Conservation (phyloP, 169 alveolate species). For the Eimeria praecox region DNA sequence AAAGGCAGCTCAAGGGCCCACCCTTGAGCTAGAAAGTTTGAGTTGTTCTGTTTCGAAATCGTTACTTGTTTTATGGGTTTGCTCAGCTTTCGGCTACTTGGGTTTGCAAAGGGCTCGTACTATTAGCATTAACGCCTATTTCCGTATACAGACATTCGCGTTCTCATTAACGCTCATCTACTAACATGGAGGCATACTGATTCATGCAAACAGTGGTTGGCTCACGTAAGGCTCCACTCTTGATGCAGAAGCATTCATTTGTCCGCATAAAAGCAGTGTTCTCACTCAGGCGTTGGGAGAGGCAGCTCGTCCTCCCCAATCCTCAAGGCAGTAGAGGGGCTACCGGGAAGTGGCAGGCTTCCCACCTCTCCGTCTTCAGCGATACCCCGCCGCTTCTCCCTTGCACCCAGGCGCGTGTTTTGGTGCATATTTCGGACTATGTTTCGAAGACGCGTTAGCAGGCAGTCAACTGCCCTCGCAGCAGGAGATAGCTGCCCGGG, state of each 20-base stretch:
- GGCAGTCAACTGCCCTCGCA: conserved; percentile 72
- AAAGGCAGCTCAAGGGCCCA: background rate
- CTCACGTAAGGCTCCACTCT: background rate
- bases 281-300: conserved; percentile 14
- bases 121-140: background rate
- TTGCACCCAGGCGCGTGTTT: conserved; percentile 8
- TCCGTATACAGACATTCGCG: background rate
- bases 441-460: conserved; percentile 50
- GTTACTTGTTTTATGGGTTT: background rate
- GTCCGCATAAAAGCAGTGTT: background rate
- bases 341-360: background rate
- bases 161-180: background rate
- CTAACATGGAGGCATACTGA: background rate
- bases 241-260: background rate
- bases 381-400: conserved; percentile 36
- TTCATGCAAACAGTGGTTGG: background rate
- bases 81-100: background rate
- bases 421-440: conserved; percentile 72
- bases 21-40: background rate
- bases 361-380: conserved; percentile 26
- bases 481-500: conserved; percentile 67
- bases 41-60: background rate
- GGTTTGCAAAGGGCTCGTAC: background rate
- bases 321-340: conserved; percentile 20
- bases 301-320: conserved; percentile 22